phyloP scores from a whole-genome alignment of 176 grass and related monocot species.

The Dactylis glomerata region DNA sequence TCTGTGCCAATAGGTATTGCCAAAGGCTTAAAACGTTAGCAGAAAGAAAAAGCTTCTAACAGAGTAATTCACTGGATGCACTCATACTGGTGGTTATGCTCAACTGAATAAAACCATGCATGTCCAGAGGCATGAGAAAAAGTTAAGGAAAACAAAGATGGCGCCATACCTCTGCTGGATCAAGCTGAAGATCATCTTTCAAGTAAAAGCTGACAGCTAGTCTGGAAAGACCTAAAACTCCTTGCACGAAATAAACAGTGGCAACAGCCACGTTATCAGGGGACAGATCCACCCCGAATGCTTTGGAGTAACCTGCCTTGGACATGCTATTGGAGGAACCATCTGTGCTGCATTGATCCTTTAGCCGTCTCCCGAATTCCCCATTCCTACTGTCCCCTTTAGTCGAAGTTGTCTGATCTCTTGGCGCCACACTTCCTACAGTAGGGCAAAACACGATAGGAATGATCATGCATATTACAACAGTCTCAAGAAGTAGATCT shows the following conservation, averaged over 20 bases:
- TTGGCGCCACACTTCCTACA: conserved; percentile 17
- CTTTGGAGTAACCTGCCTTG: conserved; percentile 41
- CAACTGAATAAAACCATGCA: conserved; percentile 10
- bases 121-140: background rate
- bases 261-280: conserved; percentile 92
- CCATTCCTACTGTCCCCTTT: conserved; percentile 16
- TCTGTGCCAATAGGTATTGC: background rate
- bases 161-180: conserved; percentile 85
- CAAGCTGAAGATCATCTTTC: conserved; percentile 93
- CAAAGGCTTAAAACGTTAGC: background rate
- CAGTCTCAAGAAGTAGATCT: conserved; percentile 4
- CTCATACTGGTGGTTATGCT: background rate
- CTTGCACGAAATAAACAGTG: conserved; percentile 98
- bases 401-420: conserved; percentile 17
- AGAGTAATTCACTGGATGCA: conserved; percentile 15
- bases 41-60: conserved; percentile 18
- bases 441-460: background rate
- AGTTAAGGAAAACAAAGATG: background rate
- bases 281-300: conserved; percentile 81
- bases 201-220: conserved; percentile 96
- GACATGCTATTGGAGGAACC: conserved; percentile 37
- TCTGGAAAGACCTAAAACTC: conserved; percentile 82
- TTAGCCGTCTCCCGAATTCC: conserved; percentile 9
- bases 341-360: conserved; percentile 20
- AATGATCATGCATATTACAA: background rate